Base-by-base conservation (phyloP, 768 basidiomycete species). In the Mycena venus region DNA sequence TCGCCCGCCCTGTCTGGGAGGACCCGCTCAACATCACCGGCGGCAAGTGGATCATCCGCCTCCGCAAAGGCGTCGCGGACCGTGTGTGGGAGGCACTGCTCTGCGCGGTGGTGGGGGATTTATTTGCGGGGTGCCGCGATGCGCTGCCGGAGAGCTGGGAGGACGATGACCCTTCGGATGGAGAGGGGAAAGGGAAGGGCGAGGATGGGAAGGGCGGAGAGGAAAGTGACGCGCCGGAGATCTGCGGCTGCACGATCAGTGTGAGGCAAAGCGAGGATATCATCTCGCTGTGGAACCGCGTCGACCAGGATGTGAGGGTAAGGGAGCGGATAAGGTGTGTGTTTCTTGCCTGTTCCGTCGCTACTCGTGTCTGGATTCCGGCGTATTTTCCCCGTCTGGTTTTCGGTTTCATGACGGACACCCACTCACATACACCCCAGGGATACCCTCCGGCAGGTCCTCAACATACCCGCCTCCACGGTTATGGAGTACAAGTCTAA, bases 401-500 rank as follows among this genome's bases (percentile, higher is more conserved):
- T n/a, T n/a, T n/a, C n/a, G n/a, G n/a, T n/a, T n/a, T n/a, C n/a
- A n/a, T n/a, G n/a, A n/a, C n/a, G n/a, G n/a, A n/a, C n/a, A n/a
- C n/a, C n/a, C n/a, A n/a, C n/a, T n/a, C n/a, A n/a, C n/a, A n/a
- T n/a, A n/a, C n/a, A n/a, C n/a, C n/a, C n/a, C 75, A 97, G 96
- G 82, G 96, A 97, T 78, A 94, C 93, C 3, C 91, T 99, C 76
- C 89, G 94, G 58, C 84, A 85, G 78, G 91, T 96, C 17, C 88
- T 99, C 58, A 90, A 91, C 80, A 87, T 99, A 19, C 93, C 96
- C 15, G 79, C 91, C 2, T 86, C 90, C 23, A 97, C 96, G 1
- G 89, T 93, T 73, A 95, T 98, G 92, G 97, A 99, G 82, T 99
- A 98, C 83, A 97, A 98, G 82, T 94, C 96, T 12, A 98, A 98